Base-by-base conservation (phyloP, 2,329 filamentous ascomycete species). In the Phialophora macrospora region DNA sequence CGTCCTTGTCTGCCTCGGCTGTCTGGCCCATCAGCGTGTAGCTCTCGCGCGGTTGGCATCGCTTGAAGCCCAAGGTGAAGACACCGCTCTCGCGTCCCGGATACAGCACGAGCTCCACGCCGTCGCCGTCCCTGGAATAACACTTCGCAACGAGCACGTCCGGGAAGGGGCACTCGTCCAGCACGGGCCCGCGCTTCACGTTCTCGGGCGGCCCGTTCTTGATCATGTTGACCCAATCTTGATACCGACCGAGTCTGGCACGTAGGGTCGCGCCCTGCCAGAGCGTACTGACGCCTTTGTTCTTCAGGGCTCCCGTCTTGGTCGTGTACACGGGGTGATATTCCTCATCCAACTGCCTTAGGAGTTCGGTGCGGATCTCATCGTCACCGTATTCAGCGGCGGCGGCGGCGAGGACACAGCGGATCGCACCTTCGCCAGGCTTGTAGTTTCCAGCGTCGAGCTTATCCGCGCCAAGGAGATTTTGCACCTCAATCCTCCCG, bases 401-500 rank as follows among this genome's bases (percentile, higher is more conserved):
- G 7, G 61, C 67, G 8, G 60, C 28, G 14, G 67, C 67, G 26
- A 60, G 56, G 49, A 60, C 60, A 22, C 28, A 41, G 4, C 67
- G 57, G 20, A 68, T 66, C 8, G 61, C 49, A 5, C 67, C 67
- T 32, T 62, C 61, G 24, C 67, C 67, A n/a, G 55, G 12, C 38
- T 67, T 68, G 60, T 68, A 68, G 55, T 68, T 68, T 32, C 68
- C 68, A 12, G 68, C 62, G 48, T 70, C 68, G n/a, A 70, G 54
- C 41, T 66, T 70, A 56, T 70, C 68, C 14, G 68, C 68, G 24
- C 68, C 68, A 8, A 70, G 28, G 4, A 70, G 62, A 57, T 68
- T 68, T 9, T 51, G 28, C 8, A 70, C 14, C 34, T 65, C 52
- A 2, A 70, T 20, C 2, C 61, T 26, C 22, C 68, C 68, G 6